Percentiles rank a stretch among this genome's conserved stretches.
Conservation (phyloP, 805 yeast species). For the Candida morakotiae region DNA sequence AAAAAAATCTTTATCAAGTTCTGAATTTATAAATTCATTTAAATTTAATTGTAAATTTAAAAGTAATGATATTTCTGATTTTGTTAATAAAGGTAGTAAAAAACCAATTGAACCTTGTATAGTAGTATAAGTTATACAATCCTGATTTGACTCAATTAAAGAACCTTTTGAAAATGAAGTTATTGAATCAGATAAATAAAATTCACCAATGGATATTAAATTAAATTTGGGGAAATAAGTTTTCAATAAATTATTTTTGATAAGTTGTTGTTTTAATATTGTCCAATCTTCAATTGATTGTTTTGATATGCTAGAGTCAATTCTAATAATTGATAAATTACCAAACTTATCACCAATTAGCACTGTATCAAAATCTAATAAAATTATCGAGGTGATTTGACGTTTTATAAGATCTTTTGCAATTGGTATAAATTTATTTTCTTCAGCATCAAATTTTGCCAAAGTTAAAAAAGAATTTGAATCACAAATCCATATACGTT, state of each 20-base stretch:
- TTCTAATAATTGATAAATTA: conserved; percentile 63
- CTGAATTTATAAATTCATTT: conserved; percentile 24
- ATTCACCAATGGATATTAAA: conserved; percentile 50
- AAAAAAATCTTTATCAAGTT: conserved; percentile 65
- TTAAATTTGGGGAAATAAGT: conserved; percentile 59
- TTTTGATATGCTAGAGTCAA: conserved; percentile 47
- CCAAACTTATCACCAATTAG: conserved; percentile 89
- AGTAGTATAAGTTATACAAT: conserved; percentile 67
- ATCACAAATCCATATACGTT: conserved; percentile 73
- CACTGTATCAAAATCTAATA: conserved; percentile 72
- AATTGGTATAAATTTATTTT: conserved; percentile 54
- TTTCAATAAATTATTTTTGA: conserved; percentile 27
- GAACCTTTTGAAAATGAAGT: conserved; percentile 57
- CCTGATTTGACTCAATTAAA: conserved; percentile 53
- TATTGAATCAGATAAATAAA: conserved; percentile 66
- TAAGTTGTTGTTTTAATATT: conserved; percentile 18
- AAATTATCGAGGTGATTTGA: conserved; percentile 55
- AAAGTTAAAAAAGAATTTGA: conserved; percentile 54
- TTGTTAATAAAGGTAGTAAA: conserved; percentile 61
- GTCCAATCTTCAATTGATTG: conserved; percentile 48
- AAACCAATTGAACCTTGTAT: conserved; percentile 80
- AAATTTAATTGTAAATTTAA: conserved; percentile 48
- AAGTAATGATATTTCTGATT: conserved; percentile 59
- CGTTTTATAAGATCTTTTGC: conserved; percentile 69
- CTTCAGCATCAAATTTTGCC: conserved; percentile 45